Evolutionary conservation across 495 filamentous ascomycete genomes (phyloP), one percentile per base, ranked within the genome.

Genomic region (Lasiosphaeria ovina): DNA sequence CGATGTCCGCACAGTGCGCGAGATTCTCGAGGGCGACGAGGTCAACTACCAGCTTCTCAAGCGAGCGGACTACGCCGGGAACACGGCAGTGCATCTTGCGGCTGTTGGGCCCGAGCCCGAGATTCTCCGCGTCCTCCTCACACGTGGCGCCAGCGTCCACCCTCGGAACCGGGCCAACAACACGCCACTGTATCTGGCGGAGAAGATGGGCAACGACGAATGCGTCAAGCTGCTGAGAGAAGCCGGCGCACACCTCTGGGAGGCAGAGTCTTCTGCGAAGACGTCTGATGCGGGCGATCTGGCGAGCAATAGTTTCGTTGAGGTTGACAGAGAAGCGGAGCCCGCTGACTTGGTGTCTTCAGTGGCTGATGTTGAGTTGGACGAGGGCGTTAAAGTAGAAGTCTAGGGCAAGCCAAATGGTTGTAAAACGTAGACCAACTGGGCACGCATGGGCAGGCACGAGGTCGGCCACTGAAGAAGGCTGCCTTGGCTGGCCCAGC

Each of bases 111-210:
- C 76, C 0, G 64, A 75, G 36, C 60, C 64, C 1, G 73, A 83
- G 1, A 87, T 96, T 33, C 76, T 97, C 50, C 81, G 83, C 38
- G 85, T 87, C 63, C 80, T 97, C 54, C 82, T 97, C 8, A 77
- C 74, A 24, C 81, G 89, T 33, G 93, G 93, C 3, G 93, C 90
- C 2, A 92, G 89, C 40, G 93, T 97, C 12, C 93, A 97, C 72
- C 74, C 90, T 24, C 84, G 93, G 47, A 97, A 97, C 72, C 80
- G 84, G 17, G 85, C 84, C 32, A 87, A 90, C 57, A 87, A 89
- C 66, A 96, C 92, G 51, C 91, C 93, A 40, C 77, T 96, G 52
- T 93, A 88, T 71, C 76, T 93, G 35, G 90, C 91, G 6, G 84
- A 86, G 62, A 82, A 77, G 65, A 70, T 73, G 55, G 75, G 78